Percentiles rank a stretch among this genome's conserved stretches.
phyloP scores from a whole-genome alignment of 495 filamentous ascomycete species.

The Tuber umbilicatum region DNA sequence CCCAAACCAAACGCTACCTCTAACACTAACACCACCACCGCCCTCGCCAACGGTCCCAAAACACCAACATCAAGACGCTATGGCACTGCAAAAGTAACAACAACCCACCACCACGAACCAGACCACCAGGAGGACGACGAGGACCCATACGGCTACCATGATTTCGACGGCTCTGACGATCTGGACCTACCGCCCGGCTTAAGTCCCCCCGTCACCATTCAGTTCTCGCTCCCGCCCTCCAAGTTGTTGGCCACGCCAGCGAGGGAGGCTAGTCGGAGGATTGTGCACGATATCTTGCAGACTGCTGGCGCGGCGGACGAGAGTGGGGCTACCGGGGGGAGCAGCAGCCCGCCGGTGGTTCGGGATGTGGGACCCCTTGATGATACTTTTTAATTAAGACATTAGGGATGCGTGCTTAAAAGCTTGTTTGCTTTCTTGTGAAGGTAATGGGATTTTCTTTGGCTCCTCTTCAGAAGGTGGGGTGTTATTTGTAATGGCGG shows the following conservation, averaged over 20 bases:
- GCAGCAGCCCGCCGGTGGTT: slow-evolving; percentile 23
- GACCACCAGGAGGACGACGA: background rate
- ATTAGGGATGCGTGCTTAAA: background rate
- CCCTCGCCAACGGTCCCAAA: background rate
- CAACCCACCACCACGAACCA: slow-evolving; percentile 9
- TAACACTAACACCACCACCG: background rate
- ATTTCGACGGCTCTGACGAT: slow-evolving; percentile 53
- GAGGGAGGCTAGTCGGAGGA: slow-evolving; percentile 83
- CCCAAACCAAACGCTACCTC: background rate
- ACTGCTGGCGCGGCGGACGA: slow-evolving; percentile 61
- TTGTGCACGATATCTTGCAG: slow-evolving; percentile 81
- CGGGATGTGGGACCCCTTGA: slow-evolving; percentile 23
- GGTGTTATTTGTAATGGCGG: background rate
- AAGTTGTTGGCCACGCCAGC: slow-evolving; percentile 86
- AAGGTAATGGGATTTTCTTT: background rate
- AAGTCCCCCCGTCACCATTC: slow-evolving; percentile 94
- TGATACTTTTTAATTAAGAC: slow-evolving; percentile 23
- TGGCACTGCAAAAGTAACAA: background rate
- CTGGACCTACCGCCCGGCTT: slow-evolving; percentile 57
- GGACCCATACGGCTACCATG: slow-evolving; percentile 43
- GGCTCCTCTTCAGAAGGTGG: background rate
- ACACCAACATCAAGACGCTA: slow-evolving; percentile 2
- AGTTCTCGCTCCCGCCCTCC: slow-evolving; percentile 84
- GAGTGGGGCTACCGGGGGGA: slow-evolving; percentile 25
- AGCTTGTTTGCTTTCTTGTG: background rate